phyloP scores from a whole-genome alignment of 2,329 filamentous ascomycete genomes.

The Lachnellula suecica region DNA sequence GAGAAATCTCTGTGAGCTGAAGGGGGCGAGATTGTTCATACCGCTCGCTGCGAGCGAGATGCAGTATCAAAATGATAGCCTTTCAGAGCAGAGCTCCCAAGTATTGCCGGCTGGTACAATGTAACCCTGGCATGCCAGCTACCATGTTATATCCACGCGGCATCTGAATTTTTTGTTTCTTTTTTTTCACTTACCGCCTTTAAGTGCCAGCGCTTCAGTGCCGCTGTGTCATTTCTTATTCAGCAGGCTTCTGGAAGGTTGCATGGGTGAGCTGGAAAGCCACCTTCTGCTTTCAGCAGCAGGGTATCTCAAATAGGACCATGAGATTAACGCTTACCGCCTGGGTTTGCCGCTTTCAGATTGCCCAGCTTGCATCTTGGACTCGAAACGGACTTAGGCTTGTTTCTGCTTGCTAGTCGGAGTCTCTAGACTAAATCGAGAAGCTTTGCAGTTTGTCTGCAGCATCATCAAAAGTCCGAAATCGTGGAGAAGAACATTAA shows the following conservation, averaged over 20 bases:
- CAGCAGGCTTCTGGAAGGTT: conserved; percentile 1
- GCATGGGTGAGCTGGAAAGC: background rate
- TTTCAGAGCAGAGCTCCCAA: background rate
- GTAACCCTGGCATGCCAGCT: too few species aligned
- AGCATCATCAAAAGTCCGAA: too few species aligned
- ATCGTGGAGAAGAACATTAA: too few species aligned
- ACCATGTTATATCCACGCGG: conserved; percentile 1
- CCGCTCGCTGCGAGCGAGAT: too few species aligned
- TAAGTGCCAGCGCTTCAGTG: background rate
- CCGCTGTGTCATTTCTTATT: background rate
- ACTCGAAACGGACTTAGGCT: background rate
- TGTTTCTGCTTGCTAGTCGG: too few species aligned
- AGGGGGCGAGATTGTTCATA: too few species aligned
- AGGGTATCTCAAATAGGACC: background rate
- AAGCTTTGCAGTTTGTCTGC: background rate
- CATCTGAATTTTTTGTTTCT: background rate
- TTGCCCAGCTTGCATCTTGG: background rate
- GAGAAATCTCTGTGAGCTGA: too few species aligned
- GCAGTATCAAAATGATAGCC: background rate
- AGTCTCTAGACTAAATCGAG: background rate
- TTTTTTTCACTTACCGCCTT: background rate
- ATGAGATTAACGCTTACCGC: background rate
- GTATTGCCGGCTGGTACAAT: too few species aligned
- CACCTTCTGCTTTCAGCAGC: conserved; percentile 7
- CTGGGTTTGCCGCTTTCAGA: conserved; percentile 4